Base-by-base conservation (phyloP, 345 rosid genomes). In the Boechera retrofracta region DNA sequence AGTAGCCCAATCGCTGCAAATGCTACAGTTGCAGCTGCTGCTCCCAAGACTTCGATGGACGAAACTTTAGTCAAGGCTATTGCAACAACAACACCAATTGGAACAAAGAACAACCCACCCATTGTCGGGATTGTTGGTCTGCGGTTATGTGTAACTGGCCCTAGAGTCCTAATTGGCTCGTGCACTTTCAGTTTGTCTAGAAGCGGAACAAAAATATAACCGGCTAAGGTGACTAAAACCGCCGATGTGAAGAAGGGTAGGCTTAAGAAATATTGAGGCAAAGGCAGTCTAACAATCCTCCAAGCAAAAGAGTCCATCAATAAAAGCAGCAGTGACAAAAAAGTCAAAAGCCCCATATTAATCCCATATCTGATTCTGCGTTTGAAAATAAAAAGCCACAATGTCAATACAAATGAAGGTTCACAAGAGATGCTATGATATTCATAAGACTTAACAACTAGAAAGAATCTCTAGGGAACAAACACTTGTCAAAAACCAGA, bases 281-380 rank as follows among this genome's bases (percentile, higher is more conserved):
- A 77, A 32, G 98, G 98, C 35, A 90, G 82, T 79, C 97, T 88
- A 76, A 92, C 94, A 48, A 94, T 89, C 84, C 87, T 89, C 98
- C 98, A 92, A 5, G 95, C 97, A 67, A 89, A 89, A 83, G 89
- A 90, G 77, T 94, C 98, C 61, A 86, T 83, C 64, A 86, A 78
- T 65, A 90, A 45, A 79, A 90, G 89, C 69, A 88, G 79, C 32
- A 79, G 36, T 0, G 86, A 67, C 78, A 86, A 59, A 83, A 94
- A 92, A 24, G 82, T 79, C 49, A 90, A 79, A 77, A 94, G 83
- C 48, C 86, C 95, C 67, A 85, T 61, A 76, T 86, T 90, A 74
- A 81, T 75, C 69, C 98, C 97, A 74, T 72, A 81, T 78, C 86
- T 89, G 78, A 85, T 85, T 86, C 97, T 92, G 97, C 84, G 63